These are phyloP conservation scores for Diophrys appendiculata DNA, from an alignment of 73 alveolate species.

Conservation along the genomic window DNA sequence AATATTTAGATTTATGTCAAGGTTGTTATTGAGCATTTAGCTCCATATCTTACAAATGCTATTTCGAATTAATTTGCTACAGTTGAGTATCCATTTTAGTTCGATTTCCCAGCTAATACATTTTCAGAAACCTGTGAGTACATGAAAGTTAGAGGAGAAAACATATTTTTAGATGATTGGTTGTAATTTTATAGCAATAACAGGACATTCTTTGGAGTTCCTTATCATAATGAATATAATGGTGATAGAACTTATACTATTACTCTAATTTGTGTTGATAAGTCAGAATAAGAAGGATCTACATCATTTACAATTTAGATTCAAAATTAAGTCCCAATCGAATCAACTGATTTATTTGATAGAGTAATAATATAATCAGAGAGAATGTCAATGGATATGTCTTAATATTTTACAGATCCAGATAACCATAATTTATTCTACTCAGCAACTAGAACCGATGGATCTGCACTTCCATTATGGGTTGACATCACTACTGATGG, in stretches of 20 bases:
- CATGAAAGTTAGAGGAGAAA: neutral
- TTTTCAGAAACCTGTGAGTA: neutral
- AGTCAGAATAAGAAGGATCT: neutral
- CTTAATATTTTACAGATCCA: neutral
- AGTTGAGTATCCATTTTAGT: neutral
- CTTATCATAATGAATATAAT: neutral
- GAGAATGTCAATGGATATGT: neutral
- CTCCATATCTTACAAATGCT: neutral
- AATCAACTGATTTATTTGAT: neutral
- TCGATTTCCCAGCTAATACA: neutral
- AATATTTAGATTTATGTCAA: too few relatives aligned
- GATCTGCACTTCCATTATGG: neutral
- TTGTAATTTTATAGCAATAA: too few relatives aligned
- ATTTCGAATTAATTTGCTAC: neutral
- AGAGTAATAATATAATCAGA: neutral
- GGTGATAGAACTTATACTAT: neutral
- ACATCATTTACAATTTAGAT: neutral
- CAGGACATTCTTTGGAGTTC: neutral
- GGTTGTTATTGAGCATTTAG: neutral
- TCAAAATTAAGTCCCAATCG: neutral
- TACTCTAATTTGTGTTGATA: neutral
- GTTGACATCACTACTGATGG: neutral
- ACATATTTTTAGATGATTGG: neutral
- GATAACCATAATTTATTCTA: neutral
- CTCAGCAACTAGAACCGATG: neutral